These are phyloP conservation scores for Botrytis porri DNA, from an alignment of 2,329 filamentous ascomycete species.

Conservation along the genomic window DNA sequence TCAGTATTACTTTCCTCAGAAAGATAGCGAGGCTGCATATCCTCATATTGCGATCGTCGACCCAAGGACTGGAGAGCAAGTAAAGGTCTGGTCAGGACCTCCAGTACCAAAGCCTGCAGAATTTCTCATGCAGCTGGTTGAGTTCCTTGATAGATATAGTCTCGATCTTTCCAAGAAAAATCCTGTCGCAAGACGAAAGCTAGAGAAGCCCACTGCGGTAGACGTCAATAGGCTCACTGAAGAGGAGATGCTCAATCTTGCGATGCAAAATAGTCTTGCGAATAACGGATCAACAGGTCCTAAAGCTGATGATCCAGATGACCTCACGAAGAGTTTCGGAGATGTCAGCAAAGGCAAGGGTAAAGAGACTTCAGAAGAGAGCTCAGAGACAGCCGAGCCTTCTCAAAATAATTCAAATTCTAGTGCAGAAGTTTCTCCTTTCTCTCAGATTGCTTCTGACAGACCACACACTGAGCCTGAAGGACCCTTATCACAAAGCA, in stretches of 20 bases:
- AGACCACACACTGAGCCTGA: constrained; percentile 76
- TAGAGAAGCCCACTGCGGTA: constrained; percentile 64
- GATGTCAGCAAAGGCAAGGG: constrained; percentile 54
- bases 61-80: constrained; percentile 90
- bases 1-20: constrained; percentile 79
- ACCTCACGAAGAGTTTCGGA: constrained; percentile 67
- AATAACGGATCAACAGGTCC: constrained; percentile 44
- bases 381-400: constrained; percentile 35
- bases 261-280: constrained; percentile 81
- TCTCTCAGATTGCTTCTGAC: constrained; percentile 68
- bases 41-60: constrained; percentile 96
- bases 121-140: constrained; percentile 86
- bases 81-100: constrained; percentile 90
- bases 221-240: constrained; percentile 90
- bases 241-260: constrained; percentile 95
- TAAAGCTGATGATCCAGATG: constrained; percentile 77
- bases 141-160: constrained; percentile 97
- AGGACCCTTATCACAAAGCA: constrained; percentile 61
- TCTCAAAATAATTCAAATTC: constrained; percentile 31
- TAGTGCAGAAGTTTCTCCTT: constrained; percentile 47
- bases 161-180: constrained; percentile 86
- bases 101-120: constrained; percentile 74
- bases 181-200: constrained; percentile 76
- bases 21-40: constrained; percentile 84
- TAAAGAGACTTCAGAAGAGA: constrained; percentile 43